Evolutionary conservation across 139 green algal genomes (phyloP).

Genomic region (Chlamydomonas applanata): DNA sequence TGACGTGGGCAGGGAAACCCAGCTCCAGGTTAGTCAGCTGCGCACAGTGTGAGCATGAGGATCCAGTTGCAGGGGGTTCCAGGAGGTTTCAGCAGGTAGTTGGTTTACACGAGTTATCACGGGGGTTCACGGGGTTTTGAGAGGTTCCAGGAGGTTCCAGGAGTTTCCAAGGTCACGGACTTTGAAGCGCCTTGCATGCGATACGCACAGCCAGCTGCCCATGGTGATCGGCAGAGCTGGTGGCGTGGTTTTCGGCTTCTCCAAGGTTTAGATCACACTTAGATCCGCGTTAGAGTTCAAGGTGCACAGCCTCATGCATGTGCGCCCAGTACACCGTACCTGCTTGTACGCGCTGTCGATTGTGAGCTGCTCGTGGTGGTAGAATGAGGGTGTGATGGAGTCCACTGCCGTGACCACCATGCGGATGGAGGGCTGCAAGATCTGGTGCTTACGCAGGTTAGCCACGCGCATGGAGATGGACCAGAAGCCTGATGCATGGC

Average conservation of each 20-base stretch:
- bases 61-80: background rate
- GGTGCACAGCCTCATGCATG: too few relatives aligned
- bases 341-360: slow-evolving; percentile 22
- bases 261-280: too few relatives aligned
- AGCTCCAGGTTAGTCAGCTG: slow-evolving; percentile 60
- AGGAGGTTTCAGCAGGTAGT: background rate
- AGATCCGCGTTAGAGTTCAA: too few relatives aligned
- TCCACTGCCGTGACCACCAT: slow-evolving; percentile 53
- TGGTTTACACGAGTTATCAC: too few relatives aligned
- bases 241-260: too few relatives aligned
- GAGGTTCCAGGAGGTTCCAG: background rate
- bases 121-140: too few relatives aligned
- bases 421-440: slow-evolving; percentile 47
- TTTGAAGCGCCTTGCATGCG: too few relatives aligned
- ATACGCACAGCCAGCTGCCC: too few relatives aligned
- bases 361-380: slow-evolving; percentile 25
- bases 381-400: slow-evolving; percentile 59
- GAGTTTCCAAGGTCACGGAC: too few relatives aligned
- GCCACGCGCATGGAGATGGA: slow-evolving; percentile 45
- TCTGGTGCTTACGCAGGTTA: slow-evolving; percentile 66
- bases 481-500: slow-evolving; percentile 49
- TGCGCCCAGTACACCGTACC: too few relatives aligned
- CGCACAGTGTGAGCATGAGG: background rate
- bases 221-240: too few relatives aligned
- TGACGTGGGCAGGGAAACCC: slow-evolving; percentile 52